phyloP scores from a whole-genome alignment of 202 grass and related monocot genomes.

The Setaria viridis region DNA sequence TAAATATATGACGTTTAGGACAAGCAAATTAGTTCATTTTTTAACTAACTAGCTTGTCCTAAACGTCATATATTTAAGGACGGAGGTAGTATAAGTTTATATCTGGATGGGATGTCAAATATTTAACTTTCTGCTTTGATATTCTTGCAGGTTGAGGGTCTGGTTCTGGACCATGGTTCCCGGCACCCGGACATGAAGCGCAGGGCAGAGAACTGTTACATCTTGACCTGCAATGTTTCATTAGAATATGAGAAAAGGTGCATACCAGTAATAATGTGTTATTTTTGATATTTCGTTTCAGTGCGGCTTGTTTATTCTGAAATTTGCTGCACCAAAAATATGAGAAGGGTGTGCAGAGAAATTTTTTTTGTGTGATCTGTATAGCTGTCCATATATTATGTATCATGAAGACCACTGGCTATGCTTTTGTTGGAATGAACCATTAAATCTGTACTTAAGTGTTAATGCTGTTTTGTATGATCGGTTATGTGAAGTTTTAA shows the following conservation, averaged over 20 bases:
- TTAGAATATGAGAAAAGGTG: constrained; percentile 99
- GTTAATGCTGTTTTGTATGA: not conserved
- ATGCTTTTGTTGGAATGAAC: constrained; percentile 16
- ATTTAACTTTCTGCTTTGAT: not conserved
- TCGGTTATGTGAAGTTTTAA: not conserved
- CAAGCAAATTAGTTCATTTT: too few species aligned
- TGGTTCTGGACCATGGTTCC: constrained; percentile 98
- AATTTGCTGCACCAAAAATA: not conserved
- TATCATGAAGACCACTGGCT: not conserved
- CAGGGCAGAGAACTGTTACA: constrained; percentile 96
- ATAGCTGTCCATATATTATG: not conserved
- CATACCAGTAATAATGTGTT: not conserved
- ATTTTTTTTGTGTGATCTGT: not conserved
- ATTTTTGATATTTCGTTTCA: not conserved
- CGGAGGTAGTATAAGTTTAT: not conserved
- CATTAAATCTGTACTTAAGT: not conserved
- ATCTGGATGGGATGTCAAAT: not conserved
- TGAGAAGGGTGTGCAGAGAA: not conserved
- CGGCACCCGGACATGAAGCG: constrained; percentile 99
- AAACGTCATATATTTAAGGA: too few species aligned
- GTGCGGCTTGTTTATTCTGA: not conserved
- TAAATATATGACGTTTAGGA: too few species aligned
- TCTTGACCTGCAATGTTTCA: constrained; percentile 95
- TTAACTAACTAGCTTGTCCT: too few species aligned
- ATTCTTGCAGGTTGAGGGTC: constrained; percentile 76